Percentiles rank a stretch among this genome's conserved stretches.
Evolutionary conservation across 495 filamentous ascomycete species (phyloP).

Genomic region (Glutinoglossum americanum): DNA sequence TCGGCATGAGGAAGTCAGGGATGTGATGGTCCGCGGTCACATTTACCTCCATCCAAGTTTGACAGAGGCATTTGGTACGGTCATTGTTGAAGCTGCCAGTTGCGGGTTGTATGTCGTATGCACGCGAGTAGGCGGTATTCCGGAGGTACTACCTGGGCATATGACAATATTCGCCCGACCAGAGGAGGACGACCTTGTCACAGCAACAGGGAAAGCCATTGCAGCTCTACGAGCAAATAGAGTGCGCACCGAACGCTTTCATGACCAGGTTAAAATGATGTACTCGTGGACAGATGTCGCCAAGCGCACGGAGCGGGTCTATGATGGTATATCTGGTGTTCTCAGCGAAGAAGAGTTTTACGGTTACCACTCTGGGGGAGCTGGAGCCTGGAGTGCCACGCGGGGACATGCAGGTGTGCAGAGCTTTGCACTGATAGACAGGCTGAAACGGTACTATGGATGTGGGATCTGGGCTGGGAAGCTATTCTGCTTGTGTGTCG

Average conservation of each 20-base stretch:
- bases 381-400: conserved; percentile 36
- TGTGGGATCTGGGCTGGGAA: conserved; percentile 99
- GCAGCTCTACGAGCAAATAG: conserved; percentile 56
- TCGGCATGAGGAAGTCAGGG: conserved; percentile 85
- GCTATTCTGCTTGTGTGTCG: conserved; percentile 80
- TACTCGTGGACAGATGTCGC: conserved; percentile 96
- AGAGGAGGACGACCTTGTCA: conserved; percentile 77
- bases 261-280: conserved; percentile 92
- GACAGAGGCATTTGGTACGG: conserved; percentile 93
- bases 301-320: conserved; percentile 77
- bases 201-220: conserved; percentile 65
- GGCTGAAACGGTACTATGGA: conserved; percentile 91
- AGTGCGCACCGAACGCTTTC: conserved; percentile 80
- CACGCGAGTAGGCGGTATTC: conserved; percentile 88
- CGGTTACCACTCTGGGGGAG: conserved; percentile 42
- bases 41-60: conserved; percentile 90
- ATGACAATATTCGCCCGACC: conserved; percentile 91
- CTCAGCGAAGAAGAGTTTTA: conserved; percentile 76
- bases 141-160: conserved; percentile 77
- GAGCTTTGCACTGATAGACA: conserved; percentile 81
- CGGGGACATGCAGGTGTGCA: conserved; percentile 52
- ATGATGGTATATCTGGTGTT: conserved; percentile 70
- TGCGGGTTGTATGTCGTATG: conserved; percentile 93
- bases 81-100: conserved; percentile 88
- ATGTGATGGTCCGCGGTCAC: conserved; percentile 96